These are phyloP conservation scores for Sporothrix globosa DNA, from an alignment of 2,329 filamentous ascomycete genomes.

Conservation along the genomic window DNA sequence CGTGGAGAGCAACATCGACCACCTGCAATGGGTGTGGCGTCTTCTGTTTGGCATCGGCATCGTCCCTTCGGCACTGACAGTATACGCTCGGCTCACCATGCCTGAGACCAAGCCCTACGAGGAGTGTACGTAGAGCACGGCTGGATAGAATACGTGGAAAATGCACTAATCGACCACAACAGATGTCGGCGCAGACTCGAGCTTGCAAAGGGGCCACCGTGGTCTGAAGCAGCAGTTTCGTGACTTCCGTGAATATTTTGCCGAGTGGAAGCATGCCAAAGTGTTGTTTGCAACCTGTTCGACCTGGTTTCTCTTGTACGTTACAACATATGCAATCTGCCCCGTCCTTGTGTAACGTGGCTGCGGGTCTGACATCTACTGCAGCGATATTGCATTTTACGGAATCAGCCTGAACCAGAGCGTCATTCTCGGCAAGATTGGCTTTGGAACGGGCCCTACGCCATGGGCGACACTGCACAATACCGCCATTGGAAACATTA, in stretches of 20 bases:
- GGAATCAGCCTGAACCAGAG: conserved; percentile 12
- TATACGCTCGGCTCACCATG: neutral
- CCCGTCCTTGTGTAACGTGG: no score
- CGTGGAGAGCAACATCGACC: neutral
- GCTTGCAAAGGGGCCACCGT: neutral
- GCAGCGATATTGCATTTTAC: conserved; percentile 11
- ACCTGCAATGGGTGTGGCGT: conserved; percentile 13
- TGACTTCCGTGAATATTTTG: neutral
- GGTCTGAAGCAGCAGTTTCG: neutral
- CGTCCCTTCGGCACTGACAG: neutral
- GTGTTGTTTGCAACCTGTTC: neutral
- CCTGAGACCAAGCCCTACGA: neutral
- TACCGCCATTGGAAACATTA: neutral
- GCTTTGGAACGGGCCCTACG: neutral
- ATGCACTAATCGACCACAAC: neutral
- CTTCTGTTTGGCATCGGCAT: conserved; percentile 7
- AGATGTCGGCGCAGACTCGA: neutral
- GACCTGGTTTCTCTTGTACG: conserved; percentile 10
- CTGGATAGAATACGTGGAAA: no score
- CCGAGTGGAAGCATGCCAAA: neutral
- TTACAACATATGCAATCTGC: no score
- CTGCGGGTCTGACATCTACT: neutral
- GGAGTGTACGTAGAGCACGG: neutral
- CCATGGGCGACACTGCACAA: conserved; percentile 9
- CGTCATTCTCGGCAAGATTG: conserved; percentile 9